phyloP scores from a whole-genome alignment of 768 basidiomycete genomes.

The Exidia glandulosa region DNA sequence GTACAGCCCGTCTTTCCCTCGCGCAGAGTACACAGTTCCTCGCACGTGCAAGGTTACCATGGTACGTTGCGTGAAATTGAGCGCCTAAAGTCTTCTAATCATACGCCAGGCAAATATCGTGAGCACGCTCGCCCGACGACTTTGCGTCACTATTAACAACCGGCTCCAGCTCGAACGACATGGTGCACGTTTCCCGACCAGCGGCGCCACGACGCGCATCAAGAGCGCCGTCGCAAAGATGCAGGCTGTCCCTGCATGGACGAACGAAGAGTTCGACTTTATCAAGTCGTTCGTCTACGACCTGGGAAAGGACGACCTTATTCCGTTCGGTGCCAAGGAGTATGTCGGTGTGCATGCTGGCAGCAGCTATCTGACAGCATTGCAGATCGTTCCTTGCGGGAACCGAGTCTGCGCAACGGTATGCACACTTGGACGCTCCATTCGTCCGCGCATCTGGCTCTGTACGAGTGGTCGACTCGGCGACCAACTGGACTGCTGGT shows the following conservation, averaged over 20 bases:
- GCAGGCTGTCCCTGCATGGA: slow-evolving; percentile 31
- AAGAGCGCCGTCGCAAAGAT: slow-evolving; percentile 42
- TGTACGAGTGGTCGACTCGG: slow-evolving; percentile 52
- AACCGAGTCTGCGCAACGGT: slow-evolving; percentile 38
- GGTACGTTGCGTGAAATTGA: slow-evolving; percentile 20
- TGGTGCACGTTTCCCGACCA: slow-evolving; percentile 67
- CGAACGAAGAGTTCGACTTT: slow-evolving; percentile 42
- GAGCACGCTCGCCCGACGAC: slow-evolving; percentile 13
- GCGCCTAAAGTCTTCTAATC: not conserved
- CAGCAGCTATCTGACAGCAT: not conserved
- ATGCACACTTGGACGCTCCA: slow-evolving; percentile 39
- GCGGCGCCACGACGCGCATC: slow-evolving; percentile 32
- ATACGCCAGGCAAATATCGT: slow-evolving; percentile 47
- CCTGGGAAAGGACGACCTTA: slow-evolving; percentile 45
- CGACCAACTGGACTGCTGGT: slow-evolving; percentile 63
- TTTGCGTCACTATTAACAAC: too few species aligned
- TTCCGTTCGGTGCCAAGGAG: slow-evolving; percentile 61
- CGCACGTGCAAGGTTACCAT: slow-evolving; percentile 48
- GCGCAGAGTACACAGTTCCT: slow-evolving; percentile 32
- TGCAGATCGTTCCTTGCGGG: slow-evolving; percentile 44
- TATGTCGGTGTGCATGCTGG: slow-evolving; percentile 20
- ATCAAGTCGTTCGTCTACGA: slow-evolving; percentile 45
- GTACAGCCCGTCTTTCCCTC: slow-evolving; percentile 50
- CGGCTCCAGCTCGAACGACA: slow-evolving; percentile 60
- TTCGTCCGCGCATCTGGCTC: slow-evolving; percentile 43